phyloP scores from a whole-genome alignment of 805 yeast species.

The Pichia kluyveri region DNA sequence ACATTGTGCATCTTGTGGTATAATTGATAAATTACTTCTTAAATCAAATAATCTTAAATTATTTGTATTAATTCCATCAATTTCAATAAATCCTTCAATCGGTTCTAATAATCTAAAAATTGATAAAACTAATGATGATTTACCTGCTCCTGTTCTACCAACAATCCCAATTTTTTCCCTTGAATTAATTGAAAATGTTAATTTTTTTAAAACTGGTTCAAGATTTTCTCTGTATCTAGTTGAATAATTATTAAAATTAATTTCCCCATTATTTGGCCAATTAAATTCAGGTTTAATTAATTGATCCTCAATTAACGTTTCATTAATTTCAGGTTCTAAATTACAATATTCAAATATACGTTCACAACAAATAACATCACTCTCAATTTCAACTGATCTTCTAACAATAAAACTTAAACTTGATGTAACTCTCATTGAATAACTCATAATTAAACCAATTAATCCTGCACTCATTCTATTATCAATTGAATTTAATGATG shows the following conservation, averaged over 20 bases:
- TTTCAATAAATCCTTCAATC: conserved; percentile 40
- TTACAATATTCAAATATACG: conserved; percentile 81
- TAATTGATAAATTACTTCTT: conserved; percentile 49
- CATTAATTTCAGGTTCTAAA: conserved; percentile 71
- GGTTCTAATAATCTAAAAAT: conserved; percentile 56
- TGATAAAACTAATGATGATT: conserved; percentile 52
- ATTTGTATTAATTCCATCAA: conserved; percentile 47
- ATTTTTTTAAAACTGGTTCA: conserved; percentile 47
- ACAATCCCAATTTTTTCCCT: conserved; percentile 64
- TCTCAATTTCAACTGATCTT: conserved; percentile 54
- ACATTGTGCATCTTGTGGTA: conserved; percentile 64
- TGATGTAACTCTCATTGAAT: conserved; percentile 48
- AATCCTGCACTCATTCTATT: conserved; percentile 46
- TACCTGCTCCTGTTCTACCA: conserved; percentile 76
- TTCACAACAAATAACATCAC: conserved; percentile 74
- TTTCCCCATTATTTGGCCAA: conserved; percentile 51
- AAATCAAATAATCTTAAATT: conserved; percentile 44
- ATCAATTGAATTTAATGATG: conserved; percentile 26
- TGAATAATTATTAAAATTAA: conserved; percentile 43
- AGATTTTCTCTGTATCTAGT: conserved; percentile 50
- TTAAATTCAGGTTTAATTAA: conserved; percentile 29
- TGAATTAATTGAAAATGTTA: conserved; percentile 38
- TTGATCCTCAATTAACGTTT: conserved; percentile 29
- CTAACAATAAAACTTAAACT: conserved; percentile 50
- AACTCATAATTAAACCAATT: conserved; percentile 58